Conservation (phyloP, 2,329 filamentous ascomycete species). For the Stromatinia cepivora region DNA sequence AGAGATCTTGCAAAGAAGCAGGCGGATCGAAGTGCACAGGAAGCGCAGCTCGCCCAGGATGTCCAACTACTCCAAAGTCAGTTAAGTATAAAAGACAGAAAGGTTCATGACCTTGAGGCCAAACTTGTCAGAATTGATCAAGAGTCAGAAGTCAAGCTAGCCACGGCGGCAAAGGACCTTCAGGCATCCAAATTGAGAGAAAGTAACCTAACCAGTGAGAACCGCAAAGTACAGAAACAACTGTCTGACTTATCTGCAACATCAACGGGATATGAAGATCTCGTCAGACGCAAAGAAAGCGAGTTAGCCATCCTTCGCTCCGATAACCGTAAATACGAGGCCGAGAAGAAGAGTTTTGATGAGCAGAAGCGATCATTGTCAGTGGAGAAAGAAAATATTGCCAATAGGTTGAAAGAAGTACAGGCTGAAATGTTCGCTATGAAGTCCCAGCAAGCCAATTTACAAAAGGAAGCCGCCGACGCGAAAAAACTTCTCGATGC, state of each 20-base stretch:
- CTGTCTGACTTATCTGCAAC: conserved; percentile 85
- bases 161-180: conserved; percentile 75
- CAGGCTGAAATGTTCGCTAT: conserved; percentile 87
- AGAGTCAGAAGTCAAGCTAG: conserved; percentile 83
- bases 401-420: conserved; percentile 74
- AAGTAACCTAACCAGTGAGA: conserved; percentile 75
- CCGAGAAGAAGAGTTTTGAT: conserved; percentile 76
- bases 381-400: conserved; percentile 76
- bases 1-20: conserved; percentile 69
- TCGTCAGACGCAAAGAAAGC: conserved; percentile 90
- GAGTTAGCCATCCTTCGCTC: conserved; percentile 82
- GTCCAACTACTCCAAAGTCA: conserved; percentile 92
- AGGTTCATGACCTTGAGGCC: conserved; percentile 80
- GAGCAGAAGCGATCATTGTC: conserved; percentile 72
- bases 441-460: conserved; percentile 77
- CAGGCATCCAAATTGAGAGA: conserved; percentile 72
- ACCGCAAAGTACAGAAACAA: conserved; percentile 78
- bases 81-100: conserved; percentile 82
- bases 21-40: conserved; percentile 71
- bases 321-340: conserved; percentile 80
- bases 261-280: conserved; percentile 91
- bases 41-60: conserved; percentile 76
- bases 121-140: conserved; percentile 85
- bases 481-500: conserved; percentile 84
- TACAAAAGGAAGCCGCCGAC: conserved; percentile 86